Conservation (phyloP, 768 basidiomycete species). For the Piloderma croceum region DNA sequence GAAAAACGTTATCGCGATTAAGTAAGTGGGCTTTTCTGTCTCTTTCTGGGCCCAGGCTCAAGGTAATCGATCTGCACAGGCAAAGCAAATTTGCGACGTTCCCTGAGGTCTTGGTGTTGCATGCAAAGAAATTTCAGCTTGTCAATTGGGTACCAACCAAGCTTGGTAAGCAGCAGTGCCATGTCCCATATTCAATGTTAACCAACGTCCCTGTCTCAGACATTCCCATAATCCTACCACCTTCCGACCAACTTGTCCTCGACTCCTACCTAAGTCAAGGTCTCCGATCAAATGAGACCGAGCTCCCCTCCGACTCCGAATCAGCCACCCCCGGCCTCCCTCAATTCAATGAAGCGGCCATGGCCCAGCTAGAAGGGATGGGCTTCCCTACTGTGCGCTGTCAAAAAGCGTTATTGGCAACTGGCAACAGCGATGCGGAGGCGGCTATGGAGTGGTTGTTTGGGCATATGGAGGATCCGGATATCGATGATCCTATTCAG, state of each 20-base stretch:
- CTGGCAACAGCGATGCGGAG: conserved; percentile 69
- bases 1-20: conserved; percentile 61
- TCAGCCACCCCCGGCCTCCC: conserved; percentile 38
- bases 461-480: conserved; percentile 93
- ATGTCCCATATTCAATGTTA: neutral
- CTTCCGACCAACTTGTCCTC: conserved; percentile 52
- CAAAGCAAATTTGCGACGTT: conserved; percentile 76
- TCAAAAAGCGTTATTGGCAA: conserved; percentile 87
- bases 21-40: conserved; percentile 41
- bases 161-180: conserved; percentile 51
- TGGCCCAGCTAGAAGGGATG: conserved; percentile 80
- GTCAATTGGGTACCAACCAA: conserved; percentile 97
- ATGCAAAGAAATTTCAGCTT: conserved; percentile 91
- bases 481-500: conserved; percentile 79
- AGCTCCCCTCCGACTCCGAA: conserved; percentile 40
- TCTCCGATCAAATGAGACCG: conserved; percentile 60
- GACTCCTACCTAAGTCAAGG: conserved; percentile 66
- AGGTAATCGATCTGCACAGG: conserved; percentile 32
- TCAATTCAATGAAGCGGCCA: conserved; percentile 66
- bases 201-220: conserved; percentile 40
- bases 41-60: neutral
- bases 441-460: conserved; percentile 96
- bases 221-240: conserved; percentile 74
- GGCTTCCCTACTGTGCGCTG: conserved; percentile 85
- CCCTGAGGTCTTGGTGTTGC: conserved; percentile 83